Evolutionary conservation across 2,329 filamentous ascomycete species (phyloP), one percentile per base, ranked within the genome.

Genomic region (Paradendryphiella salina): DNA sequence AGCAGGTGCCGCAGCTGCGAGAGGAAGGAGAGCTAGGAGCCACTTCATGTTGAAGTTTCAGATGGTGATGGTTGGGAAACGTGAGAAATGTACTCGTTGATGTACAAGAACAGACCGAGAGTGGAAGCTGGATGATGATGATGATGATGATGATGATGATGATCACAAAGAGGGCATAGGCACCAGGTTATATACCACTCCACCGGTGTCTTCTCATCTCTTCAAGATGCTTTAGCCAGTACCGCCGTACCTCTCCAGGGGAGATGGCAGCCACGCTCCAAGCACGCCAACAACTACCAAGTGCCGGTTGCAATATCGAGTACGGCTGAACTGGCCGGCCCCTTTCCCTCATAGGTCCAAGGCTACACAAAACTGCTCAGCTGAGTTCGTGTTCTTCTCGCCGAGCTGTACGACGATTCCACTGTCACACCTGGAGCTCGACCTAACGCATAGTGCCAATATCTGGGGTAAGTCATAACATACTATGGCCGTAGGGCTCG

Each of bases 21-120:
- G 49, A 18, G 71, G 66, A 45, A 66, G 51, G 54, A 73, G 56
- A 65, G 67, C 64, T 50, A 65, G 44, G 51, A 71, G 63, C 65
- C 67, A 72, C 68, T 73, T 73, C 72, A 74, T 74, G 39, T 57
- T 72, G 63, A 64, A 53, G 52, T 44, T 57, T 36, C 51, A 52
- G 50, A 50, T 45, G 56, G 41, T 31, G 52, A 50, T 46, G 42
- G 21, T 50, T 49, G 51, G 21, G 51, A 46, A 56, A 34, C 54
- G 41, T 59, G 56, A 28, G 28, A 34, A 50, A 28, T 31, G 55
- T 50, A 59, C 56, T 38, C 57, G 50, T 59, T 51, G 38, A 44
- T 57, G 52, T 59, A 56, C 52, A 56, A 54, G 51, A 54, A 43
- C 52, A 46, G 52, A 55, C 55, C 61, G 42, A 57, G 52, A 59